Evolutionary conservation across 768 basidiomycete species (phyloP).

Genomic region (Auriscalpium orientale): DNA sequence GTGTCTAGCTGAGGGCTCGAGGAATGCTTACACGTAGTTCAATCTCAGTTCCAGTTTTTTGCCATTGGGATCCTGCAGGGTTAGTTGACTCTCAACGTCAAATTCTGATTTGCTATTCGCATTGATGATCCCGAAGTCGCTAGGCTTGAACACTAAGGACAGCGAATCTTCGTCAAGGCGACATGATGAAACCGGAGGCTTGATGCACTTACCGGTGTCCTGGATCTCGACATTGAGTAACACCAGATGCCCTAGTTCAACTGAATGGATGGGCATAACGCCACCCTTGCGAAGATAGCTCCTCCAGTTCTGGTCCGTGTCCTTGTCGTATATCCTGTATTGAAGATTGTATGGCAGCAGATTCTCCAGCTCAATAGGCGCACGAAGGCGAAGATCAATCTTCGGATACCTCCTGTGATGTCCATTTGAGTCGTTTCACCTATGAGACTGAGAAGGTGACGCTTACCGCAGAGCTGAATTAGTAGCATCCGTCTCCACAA

Average conservation of each 20-base stretch:
- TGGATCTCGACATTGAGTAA: slow-evolving; percentile 85
- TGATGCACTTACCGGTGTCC: slow-evolving; percentile 65
- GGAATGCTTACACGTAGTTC: slow-evolving; percentile 75
- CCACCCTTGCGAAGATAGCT: slow-evolving; percentile 92
- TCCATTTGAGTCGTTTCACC: not conserved
- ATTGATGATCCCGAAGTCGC: slow-evolving; percentile 97
- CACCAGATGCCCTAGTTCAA: slow-evolving; percentile 84
- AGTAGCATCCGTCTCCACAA: slow-evolving; percentile 66
- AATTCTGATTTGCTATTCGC: slow-evolving; percentile 89
- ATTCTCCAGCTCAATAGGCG: slow-evolving; percentile 94
- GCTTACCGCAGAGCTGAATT: slow-evolving; percentile 24
- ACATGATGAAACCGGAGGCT: not conserved
- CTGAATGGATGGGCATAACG: slow-evolving; percentile 92
- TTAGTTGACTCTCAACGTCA: slow-evolving; percentile 66
- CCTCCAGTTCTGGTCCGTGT: slow-evolving; percentile 88
- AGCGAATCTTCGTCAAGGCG: not conserved
- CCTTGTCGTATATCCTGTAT: slow-evolving; percentile 96
- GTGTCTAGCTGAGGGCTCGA: not conserved
- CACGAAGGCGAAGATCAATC: slow-evolving; percentile 78
- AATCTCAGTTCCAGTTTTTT: slow-evolving; percentile 74
- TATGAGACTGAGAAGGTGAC: not conserved
- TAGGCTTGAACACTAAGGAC: slow-evolving; percentile 73
- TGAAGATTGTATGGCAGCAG: slow-evolving; percentile 88
- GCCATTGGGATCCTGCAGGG: slow-evolving; percentile 63
- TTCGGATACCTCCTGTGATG: slow-evolving; percentile 68